Evolutionary conservation across 805 yeast genomes (phyloP), one percentile per base, ranked within the genome.

Genomic region (Candida suzukii): DNA sequence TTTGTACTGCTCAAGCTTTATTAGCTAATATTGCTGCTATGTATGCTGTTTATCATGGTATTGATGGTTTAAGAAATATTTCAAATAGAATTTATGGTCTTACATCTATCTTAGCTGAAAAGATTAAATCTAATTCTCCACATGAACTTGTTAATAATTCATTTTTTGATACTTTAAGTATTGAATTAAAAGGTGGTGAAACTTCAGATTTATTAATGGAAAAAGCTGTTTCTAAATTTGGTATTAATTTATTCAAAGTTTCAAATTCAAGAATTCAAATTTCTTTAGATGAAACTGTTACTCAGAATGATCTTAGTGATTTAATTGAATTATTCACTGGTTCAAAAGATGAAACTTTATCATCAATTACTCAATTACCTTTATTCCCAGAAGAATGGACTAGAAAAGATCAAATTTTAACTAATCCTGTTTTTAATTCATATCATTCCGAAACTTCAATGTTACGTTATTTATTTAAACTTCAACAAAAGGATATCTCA

Each of bases 1-100:
- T 93, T 44, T 93, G 99, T 68, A 93, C 99, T 17, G 96, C 99
- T 9, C 99, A 93, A 70, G 97, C 97, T 20, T 71, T 93, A 42
- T 69, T 93, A 47, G 99, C 99, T 17, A 93, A 93, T 61, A 88
- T 93, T 68, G 81, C 97, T 19, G 88, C 97, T 21, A 88, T 84
- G 76, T 93, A 91, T 60, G 96, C 90, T 5, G 95, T 93, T 25
- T 93, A 90, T 66, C 99, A 93, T 57, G 99, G 99, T 30, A 90
- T 95, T 13, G 71, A 80, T 50, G 96, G 97, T 12, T 71, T 93
- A 53, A 74, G 70, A 54, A 70, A 76, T 41, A 93, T 93, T 50
- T 91, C 98, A 4, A 58, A 66, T 37, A 75, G 95, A 54, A 80
- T 88, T 18, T 76, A 81, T 60, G 86, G 88, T 1, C 68, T 76